Base-by-base conservation (phyloP, 495 filamentous ascomycete species). In the Neurospora africana region DNA sequence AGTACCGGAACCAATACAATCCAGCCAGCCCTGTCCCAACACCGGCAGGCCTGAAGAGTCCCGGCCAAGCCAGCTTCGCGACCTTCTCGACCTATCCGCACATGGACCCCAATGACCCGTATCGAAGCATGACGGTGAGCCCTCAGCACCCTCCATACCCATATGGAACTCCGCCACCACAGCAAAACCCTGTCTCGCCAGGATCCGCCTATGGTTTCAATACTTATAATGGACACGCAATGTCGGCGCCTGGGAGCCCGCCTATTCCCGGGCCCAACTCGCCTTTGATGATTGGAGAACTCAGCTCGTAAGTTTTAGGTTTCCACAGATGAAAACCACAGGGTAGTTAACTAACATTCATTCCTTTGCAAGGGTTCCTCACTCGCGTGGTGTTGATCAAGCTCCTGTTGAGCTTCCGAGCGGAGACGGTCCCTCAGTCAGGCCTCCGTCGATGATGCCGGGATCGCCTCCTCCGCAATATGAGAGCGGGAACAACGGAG, bases 11-110 rank as follows among this genome's bases (percentile, higher is more conserved):
- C 72, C 67, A 71, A 40, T 47, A 36, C 70, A 68, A 67, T 30
- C 74, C 74, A 7, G 23, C 13, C 23, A 61, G 53, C 53, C 53
- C 53, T 61, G 27, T 61, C 15, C 53, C 53, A 7, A 4, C 53
- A 33, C 1, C 53, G 30, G 53, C 53, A 61, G 53, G 6, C 13
- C 4, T 61, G 27, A 81, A 81, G 76, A 81, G 79, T 47, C 78
- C 81, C 19, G 78, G 75, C 10, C 70, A 75, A 36, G 68, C 68
- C 4, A 71, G 76, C n/a, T 21, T 76, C 17, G 68, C 77, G 43
- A 72, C 75, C 2, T 79, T 71, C 70, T 47, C 68, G 5, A 61
- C 53, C 33, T 27, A 61, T 33, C 27, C 53, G 6, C 53, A 61
- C 27, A 61, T 61, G 47, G 37, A 27, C 53, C 47, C 2, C 68